A percentile compares a stretch with the other conserved stretches of the same genome.
Evolutionary conservation across 176 grass and related monocot genomes (phyloP).

Genomic region (Musa troglodytarum): DNA sequence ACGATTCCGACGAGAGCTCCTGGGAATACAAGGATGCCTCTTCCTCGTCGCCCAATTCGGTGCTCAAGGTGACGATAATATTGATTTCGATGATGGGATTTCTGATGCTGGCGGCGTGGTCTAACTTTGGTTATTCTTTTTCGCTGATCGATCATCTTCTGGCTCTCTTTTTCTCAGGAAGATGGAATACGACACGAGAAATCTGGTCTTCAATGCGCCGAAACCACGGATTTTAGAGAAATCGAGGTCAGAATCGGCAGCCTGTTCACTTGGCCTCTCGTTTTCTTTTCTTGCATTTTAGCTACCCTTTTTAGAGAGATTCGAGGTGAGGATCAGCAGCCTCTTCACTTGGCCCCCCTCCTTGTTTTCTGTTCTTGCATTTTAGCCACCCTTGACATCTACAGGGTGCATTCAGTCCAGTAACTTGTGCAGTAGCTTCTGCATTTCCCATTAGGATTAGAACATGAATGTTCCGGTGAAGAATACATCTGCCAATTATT

Average conservation of each 20-base stretch:
- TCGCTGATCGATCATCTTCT: not conserved
- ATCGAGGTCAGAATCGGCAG: not conserved
- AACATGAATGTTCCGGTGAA: not conserved
- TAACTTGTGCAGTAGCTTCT: not conserved
- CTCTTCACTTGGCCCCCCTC: not conserved
- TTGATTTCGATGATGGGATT: not conserved
- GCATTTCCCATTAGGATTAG: not conserved
- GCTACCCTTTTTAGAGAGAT: not conserved
- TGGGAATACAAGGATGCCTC: slow-evolving; percentile 21
- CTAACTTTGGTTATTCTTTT: not conserved
- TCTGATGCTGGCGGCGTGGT: not conserved
- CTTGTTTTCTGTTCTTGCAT: not conserved
- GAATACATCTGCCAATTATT: not conserved
- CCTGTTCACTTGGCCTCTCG: not conserved
- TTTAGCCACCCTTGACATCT: not conserved
- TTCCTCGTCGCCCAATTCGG: slow-evolving; percentile 1
- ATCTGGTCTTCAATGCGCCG: not conserved
- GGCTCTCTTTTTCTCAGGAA: not conserved
- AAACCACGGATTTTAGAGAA: not conserved
- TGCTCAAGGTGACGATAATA: not conserved
- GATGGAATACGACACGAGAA: not conserved
- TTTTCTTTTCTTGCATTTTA: not conserved
- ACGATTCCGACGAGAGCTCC: slow-evolving; percentile 7
- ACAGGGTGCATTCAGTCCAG: not conserved
- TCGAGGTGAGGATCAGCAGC: not conserved